phyloP scores from a whole-genome alignment of 2,329 filamentous ascomycete genomes.

The Calonectria leucothoes region DNA sequence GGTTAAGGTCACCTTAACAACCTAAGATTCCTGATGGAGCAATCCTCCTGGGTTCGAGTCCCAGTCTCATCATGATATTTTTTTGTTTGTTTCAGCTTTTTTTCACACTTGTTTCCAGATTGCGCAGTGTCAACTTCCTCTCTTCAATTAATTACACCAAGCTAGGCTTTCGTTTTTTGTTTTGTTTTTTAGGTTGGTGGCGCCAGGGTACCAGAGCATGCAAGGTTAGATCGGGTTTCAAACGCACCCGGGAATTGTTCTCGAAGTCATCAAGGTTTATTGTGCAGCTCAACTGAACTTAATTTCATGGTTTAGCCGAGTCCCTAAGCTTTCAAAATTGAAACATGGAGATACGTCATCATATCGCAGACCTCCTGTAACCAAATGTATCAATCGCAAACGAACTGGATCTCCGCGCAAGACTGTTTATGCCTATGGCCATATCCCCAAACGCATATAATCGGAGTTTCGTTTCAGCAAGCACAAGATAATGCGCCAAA shows the following conservation, averaged over 20 bases:
- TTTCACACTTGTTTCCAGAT: neutral
- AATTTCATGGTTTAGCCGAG: neutral
- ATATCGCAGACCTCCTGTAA: neutral
- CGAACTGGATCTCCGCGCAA: neutral
- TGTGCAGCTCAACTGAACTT: neutral
- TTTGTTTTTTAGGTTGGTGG: neutral
- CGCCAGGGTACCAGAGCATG: neutral
- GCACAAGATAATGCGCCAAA: neutral
- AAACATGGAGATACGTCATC: neutral
- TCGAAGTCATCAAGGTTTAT: neutral
- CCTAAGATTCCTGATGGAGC: constrained; percentile 24
- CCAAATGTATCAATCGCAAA: neutral
- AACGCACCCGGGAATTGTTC: neutral
- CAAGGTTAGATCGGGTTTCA: neutral
- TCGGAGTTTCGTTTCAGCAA: no score
- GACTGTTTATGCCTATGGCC: no score
- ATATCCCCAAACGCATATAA: no score
- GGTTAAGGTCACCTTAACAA: constrained; percentile 28
- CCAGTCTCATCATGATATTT: constrained; percentile 21
- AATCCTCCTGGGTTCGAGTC: constrained; percentile 29
- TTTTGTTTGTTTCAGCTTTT: neutral
- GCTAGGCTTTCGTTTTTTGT: neutral
- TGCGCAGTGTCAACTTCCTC: neutral
- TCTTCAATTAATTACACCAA: neutral
- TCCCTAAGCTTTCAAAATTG: neutral